Base-by-base conservation (phyloP, 2,329 filamentous ascomycete genomes). In the Colletotrichum sojae region DNA sequence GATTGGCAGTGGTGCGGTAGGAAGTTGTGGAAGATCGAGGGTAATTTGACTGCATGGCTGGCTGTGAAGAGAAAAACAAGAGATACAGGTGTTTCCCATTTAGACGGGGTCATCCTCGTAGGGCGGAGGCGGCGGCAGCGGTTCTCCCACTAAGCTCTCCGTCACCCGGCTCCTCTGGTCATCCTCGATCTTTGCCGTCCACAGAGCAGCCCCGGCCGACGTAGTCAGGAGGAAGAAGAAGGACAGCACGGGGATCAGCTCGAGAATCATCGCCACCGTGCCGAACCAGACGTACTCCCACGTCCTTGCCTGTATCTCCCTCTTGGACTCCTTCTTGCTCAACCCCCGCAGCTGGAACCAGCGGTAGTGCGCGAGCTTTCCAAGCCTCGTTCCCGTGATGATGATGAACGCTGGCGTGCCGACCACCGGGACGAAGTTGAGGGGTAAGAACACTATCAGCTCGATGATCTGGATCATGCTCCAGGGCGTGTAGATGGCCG, bases 271-370 rank as follows among this genome's bases (percentile, higher is more conserved):
- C 57, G 94, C 93, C 4, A 96, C 86, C 0, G 92, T 94, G 16
- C 96, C 96, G 76, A 98, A 98, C 94, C 94, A 97, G 15, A 94
- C 91, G 78, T 98, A 98, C 68, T 96, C 93, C 88, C 93, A 93
- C 71, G 89, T 85, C 61, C 92, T 87, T 51, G 84, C 84, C 68
- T 86, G 86, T 31, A 95, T 88, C 74, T 92, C 94, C 31, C 83
- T 83, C 75, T 93, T 93, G 71, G 90, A 86, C 76, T 97, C 89
- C 74, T 92, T 90, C 78, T 91, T 94, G 48, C 88, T 88, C 72
- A 97, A 85, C 0, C 91, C 93, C 48, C 91, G 86, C 56, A 99
- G 84, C 75, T 94, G 89, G 78, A 95, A 98, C 85, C 96, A 98
- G 67, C 96, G 86, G 84, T 95, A 96, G 74, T 98, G 95, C 63